Evolutionary conservation across 169 alveolate genomes (phyloP).

Genomic region (Plasmodium vivax): DNA sequence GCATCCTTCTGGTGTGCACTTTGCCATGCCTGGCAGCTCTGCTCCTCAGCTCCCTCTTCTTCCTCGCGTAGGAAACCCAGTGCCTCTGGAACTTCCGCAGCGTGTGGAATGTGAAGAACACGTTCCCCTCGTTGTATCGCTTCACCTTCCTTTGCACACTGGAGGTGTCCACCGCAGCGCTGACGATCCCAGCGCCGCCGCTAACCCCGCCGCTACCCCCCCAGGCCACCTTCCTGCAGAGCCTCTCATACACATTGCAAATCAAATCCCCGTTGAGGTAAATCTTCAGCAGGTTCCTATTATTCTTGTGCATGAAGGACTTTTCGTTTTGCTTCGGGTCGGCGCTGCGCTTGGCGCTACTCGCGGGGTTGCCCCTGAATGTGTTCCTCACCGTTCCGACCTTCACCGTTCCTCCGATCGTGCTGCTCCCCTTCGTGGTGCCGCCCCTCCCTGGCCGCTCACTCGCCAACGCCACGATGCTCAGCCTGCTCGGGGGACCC

Average conservation of each 20-base stretch:
- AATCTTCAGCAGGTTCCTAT: slow-evolving; percentile 22
- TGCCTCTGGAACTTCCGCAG: not conserved
- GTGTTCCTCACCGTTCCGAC: not conserved
- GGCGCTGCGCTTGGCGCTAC: not conserved
- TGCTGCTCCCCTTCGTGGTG: not conserved
- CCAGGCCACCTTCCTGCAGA: not conserved
- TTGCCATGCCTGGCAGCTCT: not conserved
- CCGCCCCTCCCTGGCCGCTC: not conserved
- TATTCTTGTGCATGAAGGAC: slow-evolving; percentile 39
- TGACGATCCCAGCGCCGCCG: not conserved
- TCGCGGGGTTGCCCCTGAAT: not conserved
- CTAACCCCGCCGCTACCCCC: too few relatives aligned
- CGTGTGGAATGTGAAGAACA: slow-evolving; percentile 12
- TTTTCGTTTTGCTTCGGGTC: slow-evolving; percentile 9
- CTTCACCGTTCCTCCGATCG: not conserved
- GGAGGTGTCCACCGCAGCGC: not conserved
- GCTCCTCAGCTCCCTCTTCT: not conserved
- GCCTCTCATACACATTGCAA: not conserved
- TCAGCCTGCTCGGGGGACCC: not conserved
- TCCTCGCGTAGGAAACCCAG: slow-evolving; percentile 2
- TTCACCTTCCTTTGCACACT: slow-evolving; percentile 7
- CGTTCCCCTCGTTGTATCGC: slow-evolving; percentile 25
- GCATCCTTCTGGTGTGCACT: not conserved
- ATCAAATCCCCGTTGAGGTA: slow-evolving; percentile 36
- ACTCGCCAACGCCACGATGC: not conserved